A percentile compares a stretch with the other conserved stretches of the same genome.
phyloP scores from a whole-genome alignment of 2,329 filamentous ascomycete genomes.

The Anthostomella pinea region DNA sequence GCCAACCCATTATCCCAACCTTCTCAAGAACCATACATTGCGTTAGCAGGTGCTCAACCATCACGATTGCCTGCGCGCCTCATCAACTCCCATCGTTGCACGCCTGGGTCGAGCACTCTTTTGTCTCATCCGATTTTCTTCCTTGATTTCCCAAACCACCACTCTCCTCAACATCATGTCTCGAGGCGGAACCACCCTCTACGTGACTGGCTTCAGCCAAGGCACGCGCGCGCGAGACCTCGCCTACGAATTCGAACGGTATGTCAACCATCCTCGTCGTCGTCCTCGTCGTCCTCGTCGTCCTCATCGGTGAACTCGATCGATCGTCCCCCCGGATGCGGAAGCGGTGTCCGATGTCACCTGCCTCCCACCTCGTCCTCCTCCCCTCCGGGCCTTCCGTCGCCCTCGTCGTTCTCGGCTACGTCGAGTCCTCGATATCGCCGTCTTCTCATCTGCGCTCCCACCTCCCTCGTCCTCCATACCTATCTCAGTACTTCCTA shows the following conservation, averaged over 20 bases:
- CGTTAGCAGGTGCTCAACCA: slow-evolving; percentile 10
- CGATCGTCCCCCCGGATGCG: slow-evolving; percentile 43
- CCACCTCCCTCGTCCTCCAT: slow-evolving; percentile 31
- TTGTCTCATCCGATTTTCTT: slow-evolving; percentile 8
- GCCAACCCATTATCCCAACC: too few species aligned
- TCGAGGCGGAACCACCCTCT: slow-evolving; percentile 89
- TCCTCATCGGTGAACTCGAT: slow-evolving; percentile 47
- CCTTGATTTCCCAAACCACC: slow-evolving; percentile 2
- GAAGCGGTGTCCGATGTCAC: slow-evolving; percentile 42
- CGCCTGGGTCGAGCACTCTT: slow-evolving; percentile 3
- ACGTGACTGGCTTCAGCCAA: slow-evolving; percentile 98
- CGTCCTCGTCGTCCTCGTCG: slow-evolving; percentile 17
- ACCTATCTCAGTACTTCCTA: slow-evolving; percentile 35
- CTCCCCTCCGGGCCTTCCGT: slow-evolving; percentile 32
- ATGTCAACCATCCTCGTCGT: slow-evolving; percentile 61
- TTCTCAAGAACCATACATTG: slow-evolving; percentile 4
- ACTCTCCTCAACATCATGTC: slow-evolving; percentile 61
- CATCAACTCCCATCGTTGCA: not conserved
- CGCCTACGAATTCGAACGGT: slow-evolving; percentile 99
- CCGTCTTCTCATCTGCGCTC: slow-evolving; percentile 31
- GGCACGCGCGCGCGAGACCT: slow-evolving; percentile 98
- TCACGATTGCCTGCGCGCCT: slow-evolving; percentile 12
- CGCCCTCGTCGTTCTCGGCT: slow-evolving; percentile 34
- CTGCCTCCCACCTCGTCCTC: slow-evolving; percentile 33
- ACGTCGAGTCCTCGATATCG: slow-evolving; percentile 40